Evolutionary conservation across 768 basidiomycete genomes (phyloP), one percentile per base, ranked within the genome.

Genomic region (Tricholoma furcatifolium): DNA sequence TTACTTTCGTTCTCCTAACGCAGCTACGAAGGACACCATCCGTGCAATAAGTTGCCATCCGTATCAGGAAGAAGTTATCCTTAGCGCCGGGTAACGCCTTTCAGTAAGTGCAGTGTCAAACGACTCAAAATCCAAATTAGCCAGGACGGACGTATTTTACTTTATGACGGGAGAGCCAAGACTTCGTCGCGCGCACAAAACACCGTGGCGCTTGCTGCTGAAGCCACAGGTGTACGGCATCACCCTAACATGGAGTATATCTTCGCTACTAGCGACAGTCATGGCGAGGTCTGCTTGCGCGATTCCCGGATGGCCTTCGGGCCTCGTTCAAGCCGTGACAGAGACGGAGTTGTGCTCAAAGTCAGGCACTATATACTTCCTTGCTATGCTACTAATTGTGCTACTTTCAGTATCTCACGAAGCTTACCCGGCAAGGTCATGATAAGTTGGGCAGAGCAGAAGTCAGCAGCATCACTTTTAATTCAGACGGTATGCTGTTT

Each of bases 241-340:
- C 87, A 92, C 62, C 90, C 90, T 11, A 62, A 56, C 27, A 81
- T 85, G 73, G 81, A 85, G 34, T 75, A 89, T 58, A 62, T 90
- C 43, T 91, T 92, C 56, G 78, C 77, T 5, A 87, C 84, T 3
- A 80, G 83, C 51, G 85, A 89, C 56, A 70, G 62, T 10, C 67
- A 61, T 14, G 88, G 89, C 4, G 66, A 68, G 20, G 83, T 90
- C 3, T 82, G 77, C 58, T 78, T 92, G 51, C 80, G 87, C 14
- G 89, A 92, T 65, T 69, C 71, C 14, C 75, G 89, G 11, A 90
- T 89, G 85, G 80, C 86, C 0, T 91, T 90, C 65, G 84, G 85
- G 17, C 74, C 83, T 40, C 59, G 66, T 17, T 65, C 66, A 15
- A 65, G 64, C 10, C 67, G 82, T 32, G 72, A 76, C 2, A 65